Conservation (phyloP, 2,329 filamentous ascomycete genomes). For the Neofusicoccum sp. region DNA sequence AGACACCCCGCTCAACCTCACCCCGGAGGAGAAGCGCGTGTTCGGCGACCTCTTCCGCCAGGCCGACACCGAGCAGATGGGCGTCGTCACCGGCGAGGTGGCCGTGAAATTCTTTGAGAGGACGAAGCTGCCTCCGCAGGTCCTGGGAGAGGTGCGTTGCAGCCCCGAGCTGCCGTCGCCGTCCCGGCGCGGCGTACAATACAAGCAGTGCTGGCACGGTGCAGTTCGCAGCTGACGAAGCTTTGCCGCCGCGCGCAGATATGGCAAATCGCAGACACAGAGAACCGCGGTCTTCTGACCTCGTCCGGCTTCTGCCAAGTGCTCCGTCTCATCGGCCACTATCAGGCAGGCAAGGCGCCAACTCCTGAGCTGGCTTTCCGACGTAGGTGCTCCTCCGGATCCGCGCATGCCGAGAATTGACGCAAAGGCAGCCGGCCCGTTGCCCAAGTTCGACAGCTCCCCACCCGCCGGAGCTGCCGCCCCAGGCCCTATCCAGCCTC, state of each 20-base stretch:
- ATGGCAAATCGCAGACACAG: conserved; percentile 97
- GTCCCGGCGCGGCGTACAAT: not conserved
- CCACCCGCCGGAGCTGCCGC: conserved; percentile 50
- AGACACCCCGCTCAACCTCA: conserved; percentile 74
- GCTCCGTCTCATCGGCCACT: conserved; percentile 90
- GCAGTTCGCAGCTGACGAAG: conserved; percentile 15
- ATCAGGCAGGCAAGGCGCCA: conserved; percentile 82
- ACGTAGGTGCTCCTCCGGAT: conserved; percentile 47
- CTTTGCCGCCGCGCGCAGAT: conserved; percentile 58
- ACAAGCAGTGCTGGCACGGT: conserved; percentile 2
- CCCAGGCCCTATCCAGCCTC: conserved; percentile 46
- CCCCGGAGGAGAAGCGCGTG: conserved; percentile 85
- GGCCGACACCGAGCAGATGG: conserved; percentile 86
- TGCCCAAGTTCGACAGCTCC: conserved; percentile 84
- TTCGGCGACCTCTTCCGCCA: conserved; percentile 92
- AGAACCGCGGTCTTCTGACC: conserved; percentile 92
- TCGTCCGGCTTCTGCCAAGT: conserved; percentile 92
- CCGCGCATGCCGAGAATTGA: conserved; percentile 8
- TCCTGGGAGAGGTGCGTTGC: conserved; percentile 62
- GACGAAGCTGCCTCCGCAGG: conserved; percentile 79
- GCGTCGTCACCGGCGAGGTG: conserved; percentile 91
- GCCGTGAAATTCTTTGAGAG: conserved; percentile 98
- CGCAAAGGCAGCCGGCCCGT: conserved; percentile 61
- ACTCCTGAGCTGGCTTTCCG: conserved; percentile 78
- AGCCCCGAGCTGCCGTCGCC: not conserved